These are phyloP conservation scores for Pleurotus tuber-regium DNA, from an alignment of 768 basidiomycete genomes.

Conservation along the genomic window DNA sequence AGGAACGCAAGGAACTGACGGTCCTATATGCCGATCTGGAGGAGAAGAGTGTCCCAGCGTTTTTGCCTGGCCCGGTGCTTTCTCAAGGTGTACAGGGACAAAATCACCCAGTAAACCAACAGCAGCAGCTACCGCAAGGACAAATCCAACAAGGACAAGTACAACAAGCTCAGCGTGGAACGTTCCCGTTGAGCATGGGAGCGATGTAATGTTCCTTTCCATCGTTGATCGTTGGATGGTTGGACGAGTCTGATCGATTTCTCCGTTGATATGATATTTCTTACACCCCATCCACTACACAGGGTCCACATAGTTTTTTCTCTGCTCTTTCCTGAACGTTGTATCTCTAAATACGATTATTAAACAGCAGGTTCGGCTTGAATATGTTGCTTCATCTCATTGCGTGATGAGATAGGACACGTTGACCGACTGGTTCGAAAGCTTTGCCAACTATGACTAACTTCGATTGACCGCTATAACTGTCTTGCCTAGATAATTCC, in stretches of 20 bases:
- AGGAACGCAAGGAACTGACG: slow-evolving; percentile 75
- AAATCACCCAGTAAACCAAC: slow-evolving; percentile 26
- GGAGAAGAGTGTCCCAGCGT: slow-evolving; percentile 68
- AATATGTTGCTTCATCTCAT: neutral
- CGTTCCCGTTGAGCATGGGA: slow-evolving; percentile 54
- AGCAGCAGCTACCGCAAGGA: slow-evolving; percentile 23
- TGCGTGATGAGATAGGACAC: no score
- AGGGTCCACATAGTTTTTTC: slow-evolving; percentile 1
- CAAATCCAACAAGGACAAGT: slow-evolving; percentile 29
- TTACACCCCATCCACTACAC: slow-evolving; percentile 6
- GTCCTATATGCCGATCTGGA: slow-evolving; percentile 74
- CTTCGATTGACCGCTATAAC: no score
- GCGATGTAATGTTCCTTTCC: slow-evolving; percentile 39
- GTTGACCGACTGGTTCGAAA: no score
- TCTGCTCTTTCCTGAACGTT: slow-evolving; percentile 11
- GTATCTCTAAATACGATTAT: slow-evolving; percentile 18
- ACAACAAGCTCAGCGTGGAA: slow-evolving; percentile 35
- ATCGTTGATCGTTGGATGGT: no score
- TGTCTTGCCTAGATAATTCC: no score
- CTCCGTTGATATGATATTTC: slow-evolving; percentile 5
- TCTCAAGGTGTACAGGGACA: slow-evolving; percentile 30
- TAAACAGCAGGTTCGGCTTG: slow-evolving; percentile 5
- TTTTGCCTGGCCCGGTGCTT: slow-evolving; percentile 48
- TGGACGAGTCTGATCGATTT: slow-evolving; percentile 16
- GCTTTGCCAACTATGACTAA: no score